Base-by-base conservation (phyloP, 805 yeast genomes). In the Myxozyma udenii region DNA sequence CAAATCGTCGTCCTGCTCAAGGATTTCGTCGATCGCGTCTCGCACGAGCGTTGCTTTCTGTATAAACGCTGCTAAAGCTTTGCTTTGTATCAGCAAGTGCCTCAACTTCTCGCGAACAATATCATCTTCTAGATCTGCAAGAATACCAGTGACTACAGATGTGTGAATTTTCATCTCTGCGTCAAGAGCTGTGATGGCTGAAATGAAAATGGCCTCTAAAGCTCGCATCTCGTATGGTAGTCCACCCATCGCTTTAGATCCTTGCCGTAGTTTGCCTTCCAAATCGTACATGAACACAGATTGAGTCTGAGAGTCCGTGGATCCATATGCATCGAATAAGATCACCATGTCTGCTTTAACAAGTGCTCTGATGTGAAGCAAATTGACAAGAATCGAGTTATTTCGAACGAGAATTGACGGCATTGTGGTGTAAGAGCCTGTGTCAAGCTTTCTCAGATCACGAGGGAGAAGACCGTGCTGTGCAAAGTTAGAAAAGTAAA, bases 221-320 rank as follows among this genome's bases (percentile, higher is more conserved):
- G 97, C 98, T 43, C 95, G 73, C 64, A 90, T 83, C 64, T 93
- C 98, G 67, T 89, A 93, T 0, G 96, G 91, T 18, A 88, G 71
- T 3, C 76, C 75, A 3, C 71, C 70, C 61, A 68, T 64, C 3
- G 65, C 61, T 41, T 61, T 60, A 32, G 66, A 47, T 19, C 68
- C 68, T 45, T 65, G 62, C 58, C 78, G 78, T 51, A 87, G 72
- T 64, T 83, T 83, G 62, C 80, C 76, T 62, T 86, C 93, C 41
- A 88, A 68, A 65, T 88, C 95, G 63, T 83, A 84, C 76, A 87
- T 80, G 70, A 89, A 85, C 40, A 87, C 71, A n/a, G 88, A 79
- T 58, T 87, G 77, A 39, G 83, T 77, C 41, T 80, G 74, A 2
- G 88, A 83, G 28, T 79, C 77, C n/a, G 78, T 75, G 1, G 73